Conservation (phyloP, 2,329 filamentous ascomycete species). For the Boeremia exigua region DNA sequence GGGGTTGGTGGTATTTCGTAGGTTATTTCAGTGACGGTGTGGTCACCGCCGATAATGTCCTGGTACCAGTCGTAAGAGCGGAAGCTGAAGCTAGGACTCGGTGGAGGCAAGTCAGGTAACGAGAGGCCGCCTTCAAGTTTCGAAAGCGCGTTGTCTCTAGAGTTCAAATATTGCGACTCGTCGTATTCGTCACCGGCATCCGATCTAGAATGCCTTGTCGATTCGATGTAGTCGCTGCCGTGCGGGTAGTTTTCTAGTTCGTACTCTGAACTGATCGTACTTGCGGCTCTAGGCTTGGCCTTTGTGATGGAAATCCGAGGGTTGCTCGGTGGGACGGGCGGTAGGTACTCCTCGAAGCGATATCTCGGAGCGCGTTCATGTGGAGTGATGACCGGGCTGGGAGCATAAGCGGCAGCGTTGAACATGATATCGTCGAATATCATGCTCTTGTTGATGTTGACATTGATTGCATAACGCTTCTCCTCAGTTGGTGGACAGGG, state of each 20-base stretch:
- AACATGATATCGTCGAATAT: conserved; percentile 35
- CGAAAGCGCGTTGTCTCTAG: conserved; percentile 18
- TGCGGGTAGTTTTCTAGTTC: conserved; percentile 27
- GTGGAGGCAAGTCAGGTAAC: conserved; percentile 27
- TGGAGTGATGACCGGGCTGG: conserved; percentile 16
- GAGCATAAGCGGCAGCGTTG: conserved; percentile 21
- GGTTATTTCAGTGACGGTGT: conserved; percentile 9
- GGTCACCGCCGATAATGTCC: conserved; percentile 33
- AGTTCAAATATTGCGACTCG: conserved; percentile 5
- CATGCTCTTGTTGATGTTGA: conserved; percentile 39
- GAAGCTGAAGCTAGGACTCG: conserved; percentile 33
- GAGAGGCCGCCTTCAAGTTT: conserved; percentile 20
- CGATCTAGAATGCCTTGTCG: conserved; percentile 7
- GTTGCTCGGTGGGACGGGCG: conserved; percentile 19
- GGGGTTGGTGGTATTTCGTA: conserved; percentile 1
- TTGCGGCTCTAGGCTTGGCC: conserved; percentile 2
- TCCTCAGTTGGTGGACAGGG: conserved; percentile 24
- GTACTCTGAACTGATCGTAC: conserved; percentile 23
- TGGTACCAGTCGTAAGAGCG: conserved; percentile 38
- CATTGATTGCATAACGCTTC: conserved; percentile 31
- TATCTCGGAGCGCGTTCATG: conserved; percentile 29
- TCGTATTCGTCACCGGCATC: conserved; percentile 9
- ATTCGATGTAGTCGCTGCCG: conserved; percentile 5
- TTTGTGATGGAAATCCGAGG: conserved; percentile 15
- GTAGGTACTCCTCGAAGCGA: conserved; percentile 33